These are phyloP conservation scores for Pilobolus umbonatus DNA, from an alignment of 192 early-diverging fungal genomes.

Conservation along the genomic window DNA sequence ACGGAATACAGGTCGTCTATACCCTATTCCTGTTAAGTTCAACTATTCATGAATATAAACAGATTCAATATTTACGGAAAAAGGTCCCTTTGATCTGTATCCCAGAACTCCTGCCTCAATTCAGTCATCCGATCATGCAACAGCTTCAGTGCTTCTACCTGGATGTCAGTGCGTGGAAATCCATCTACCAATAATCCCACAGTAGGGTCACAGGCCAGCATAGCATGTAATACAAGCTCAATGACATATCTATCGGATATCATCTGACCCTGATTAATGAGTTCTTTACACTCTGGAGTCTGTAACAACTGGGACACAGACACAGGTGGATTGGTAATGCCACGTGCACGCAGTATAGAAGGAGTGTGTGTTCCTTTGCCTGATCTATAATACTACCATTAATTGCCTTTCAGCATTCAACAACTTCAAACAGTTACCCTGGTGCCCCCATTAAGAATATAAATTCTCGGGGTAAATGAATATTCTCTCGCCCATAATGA, in stretches of 20 bases:
- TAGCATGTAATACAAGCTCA: constrained; percentile 44
- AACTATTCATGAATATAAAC: too few species aligned
- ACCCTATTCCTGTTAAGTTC: background rate
- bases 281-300: constrained; percentile 52
- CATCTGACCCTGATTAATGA: constrained; percentile 54
- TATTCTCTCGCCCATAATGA: constrained; percentile 43
- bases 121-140: constrained; percentile 54
- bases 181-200: constrained; percentile 53
- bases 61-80: constrained; percentile 33
- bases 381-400: too few species aligned
- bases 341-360: constrained; percentile 47
- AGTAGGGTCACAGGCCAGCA: constrained; percentile 46
- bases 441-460: constrained; percentile 59
- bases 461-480: constrained; percentile 50
- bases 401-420: too few species aligned
- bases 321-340: constrained; percentile 55
- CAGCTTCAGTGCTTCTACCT: constrained; percentile 50
- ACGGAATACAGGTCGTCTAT: constrained; percentile 48
- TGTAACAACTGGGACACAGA: constrained; percentile 47
- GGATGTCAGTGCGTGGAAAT: constrained; percentile 53
- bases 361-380: constrained; percentile 57
- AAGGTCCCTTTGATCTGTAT: constrained; percentile 43
- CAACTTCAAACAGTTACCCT: constrained; percentile 20
- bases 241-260: constrained; percentile 52
- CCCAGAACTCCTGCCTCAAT: constrained; percentile 43